These are phyloP conservation scores for Pseudonitzschia multiseries DNA, from an alignment of 108 stramenopile genomes.

Conservation along the genomic window DNA sequence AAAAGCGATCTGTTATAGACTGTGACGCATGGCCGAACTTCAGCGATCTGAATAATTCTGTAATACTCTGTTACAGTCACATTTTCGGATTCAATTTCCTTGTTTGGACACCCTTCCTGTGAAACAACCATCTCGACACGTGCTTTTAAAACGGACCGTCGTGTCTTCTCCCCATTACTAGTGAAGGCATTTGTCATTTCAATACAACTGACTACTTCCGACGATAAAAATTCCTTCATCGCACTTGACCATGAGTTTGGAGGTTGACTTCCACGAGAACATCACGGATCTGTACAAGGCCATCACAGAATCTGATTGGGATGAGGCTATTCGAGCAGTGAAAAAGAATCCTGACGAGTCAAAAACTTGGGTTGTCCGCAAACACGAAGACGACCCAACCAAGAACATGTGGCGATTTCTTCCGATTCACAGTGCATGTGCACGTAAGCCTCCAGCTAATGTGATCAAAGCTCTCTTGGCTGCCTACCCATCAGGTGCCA, in stretches of 20 bases:
- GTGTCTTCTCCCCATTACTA: no score
- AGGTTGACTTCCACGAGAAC: conserved; percentile 81
- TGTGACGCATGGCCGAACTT: neutral
- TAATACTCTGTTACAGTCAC: neutral
- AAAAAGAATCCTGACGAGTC: conserved; percentile 50
- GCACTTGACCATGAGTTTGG: conserved; percentile 22
- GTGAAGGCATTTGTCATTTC: no score
- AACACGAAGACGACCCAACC: conserved; percentile 41
- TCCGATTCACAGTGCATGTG: conserved; percentile 81
- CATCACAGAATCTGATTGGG: conserved; percentile 73
- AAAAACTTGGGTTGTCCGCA: conserved; percentile 75
- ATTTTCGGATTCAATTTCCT: neutral
- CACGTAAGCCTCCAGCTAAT: conserved; percentile 62
- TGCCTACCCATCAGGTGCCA: conserved; percentile 64
- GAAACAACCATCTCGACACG: no score
- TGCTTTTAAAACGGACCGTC: no score
- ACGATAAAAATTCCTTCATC: no score
- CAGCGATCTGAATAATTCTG: neutral
- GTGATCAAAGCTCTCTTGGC: conserved; percentile 60
- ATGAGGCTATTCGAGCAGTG: conserved; percentile 43
- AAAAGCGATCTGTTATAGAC: neutral
- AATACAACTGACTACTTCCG: no score
- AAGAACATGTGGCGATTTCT: conserved; percentile 82
- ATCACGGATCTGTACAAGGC: conserved; percentile 73
- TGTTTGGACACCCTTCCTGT: no score